Percentiles rank a stretch among this genome's conserved stretches.
These are phyloP conservation scores for Dactylella cylindrospora DNA, from an alignment of 2,329 filamentous ascomycete genomes.

Conservation along the genomic window DNA sequence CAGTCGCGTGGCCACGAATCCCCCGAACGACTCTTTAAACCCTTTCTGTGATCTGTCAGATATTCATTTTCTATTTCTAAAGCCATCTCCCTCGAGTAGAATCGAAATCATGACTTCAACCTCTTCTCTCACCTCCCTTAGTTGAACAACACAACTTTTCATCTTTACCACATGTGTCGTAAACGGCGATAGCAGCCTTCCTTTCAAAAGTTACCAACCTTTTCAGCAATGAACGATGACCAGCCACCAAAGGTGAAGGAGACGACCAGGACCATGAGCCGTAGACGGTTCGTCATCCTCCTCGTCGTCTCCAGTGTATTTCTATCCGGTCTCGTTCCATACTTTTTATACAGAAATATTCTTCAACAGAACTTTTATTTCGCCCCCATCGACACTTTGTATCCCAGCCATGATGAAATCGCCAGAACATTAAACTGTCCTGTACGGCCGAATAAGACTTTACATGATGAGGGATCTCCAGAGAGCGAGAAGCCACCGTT, in stretches of 20 bases:
- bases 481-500: slow-evolving; percentile 4
- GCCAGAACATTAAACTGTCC: slow-evolving; percentile 27
- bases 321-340: slow-evolving; percentile 22
- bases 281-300: slow-evolving; percentile 17
- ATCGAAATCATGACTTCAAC: too few relatives aligned
- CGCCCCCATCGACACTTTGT: slow-evolving; percentile 24
- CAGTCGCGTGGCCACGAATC: slow-evolving; percentile 25
- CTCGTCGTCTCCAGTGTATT: slow-evolving; percentile 17
- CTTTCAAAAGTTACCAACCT: background rate
- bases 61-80: background rate
- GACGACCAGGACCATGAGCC: background rate
- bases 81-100: too few relatives aligned
- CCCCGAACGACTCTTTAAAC: background rate
- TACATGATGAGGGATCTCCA: background rate
- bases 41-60: background rate
- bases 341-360: slow-evolving; percentile 38
- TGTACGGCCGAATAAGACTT: slow-evolving; percentile 3
- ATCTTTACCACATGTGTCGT: slow-evolving; percentile 7
- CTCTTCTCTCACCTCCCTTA: too few relatives aligned
- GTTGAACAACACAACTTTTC: slow-evolving; percentile 19
- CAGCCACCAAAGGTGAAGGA: slow-evolving; percentile 16
- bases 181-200: background rate
- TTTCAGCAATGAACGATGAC: slow-evolving; percentile 21
- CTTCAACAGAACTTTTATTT: slow-evolving; percentile 21
- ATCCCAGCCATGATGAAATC: slow-evolving; percentile 28